Evolutionary conservation across 2,329 filamentous ascomycete genomes (phyloP), one percentile per base, ranked within the genome.

Genomic region (Trichoderma harzianum): DNA sequence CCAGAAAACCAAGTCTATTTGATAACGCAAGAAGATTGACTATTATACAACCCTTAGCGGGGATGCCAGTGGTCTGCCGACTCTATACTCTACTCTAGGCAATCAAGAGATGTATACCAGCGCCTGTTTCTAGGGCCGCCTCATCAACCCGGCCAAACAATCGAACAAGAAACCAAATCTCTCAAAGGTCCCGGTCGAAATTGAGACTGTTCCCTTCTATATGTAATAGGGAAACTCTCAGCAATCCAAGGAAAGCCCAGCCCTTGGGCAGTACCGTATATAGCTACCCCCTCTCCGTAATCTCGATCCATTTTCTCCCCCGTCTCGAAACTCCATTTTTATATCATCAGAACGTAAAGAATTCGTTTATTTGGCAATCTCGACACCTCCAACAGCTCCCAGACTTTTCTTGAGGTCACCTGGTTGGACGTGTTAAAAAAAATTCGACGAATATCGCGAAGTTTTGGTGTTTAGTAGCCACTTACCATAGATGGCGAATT

Each of bases 401-500:
- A 94, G 82, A 2, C 86, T 82, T 83, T 90, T 89, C 86, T 93
- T 93, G 77, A 92, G 85, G 78, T 88, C 86, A 73, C 77, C 57
- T 60, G 18, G 16, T 1, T 51, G 7, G 3, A 51, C 1, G 14
- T 14, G 5, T 32, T n/a, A 11, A 18, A n/a, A 11, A 10, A 39
- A 24, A 7, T 24, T 10, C 7, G 10, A 21, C 6, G 32, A 34
- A 34, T 34, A 34, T 34, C 32, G 32, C 32, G 32, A 34, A 12
- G 3, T 34, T 34, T 14, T 12, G 32, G 32, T 34, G 32, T 62
- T 24, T 8, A 18, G 30, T 24, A 14, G 28, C 24, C 26, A 82
- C 92, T 62, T 62, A 62, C 60, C 93, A 81, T 97, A 97, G 83
- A 97, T 97, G 79, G 92, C 93, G 84, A 96, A 96, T 85, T 96